Conservation (phyloP, 2,329 filamentous ascomycete species). For the Tolypocladium tundrense region DNA sequence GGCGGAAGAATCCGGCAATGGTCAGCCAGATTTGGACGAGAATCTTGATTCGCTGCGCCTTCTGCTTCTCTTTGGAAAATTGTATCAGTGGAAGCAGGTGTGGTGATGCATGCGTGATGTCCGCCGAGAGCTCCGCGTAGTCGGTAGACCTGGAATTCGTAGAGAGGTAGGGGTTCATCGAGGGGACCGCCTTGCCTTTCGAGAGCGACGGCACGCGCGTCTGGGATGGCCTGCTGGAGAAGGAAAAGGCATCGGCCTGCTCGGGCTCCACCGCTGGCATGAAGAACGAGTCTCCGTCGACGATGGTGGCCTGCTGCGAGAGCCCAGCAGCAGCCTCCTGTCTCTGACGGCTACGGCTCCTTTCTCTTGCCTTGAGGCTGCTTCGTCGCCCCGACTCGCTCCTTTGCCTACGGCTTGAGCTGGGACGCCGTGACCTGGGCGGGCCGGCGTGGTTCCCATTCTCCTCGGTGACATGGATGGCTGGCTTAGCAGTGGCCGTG, state of each 20-base stretch:
- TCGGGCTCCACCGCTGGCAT: slow-evolving; percentile 33
- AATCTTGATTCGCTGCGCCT: slow-evolving; percentile 37
- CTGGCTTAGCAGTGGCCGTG: slow-evolving; percentile 42
- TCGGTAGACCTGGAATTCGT: slow-evolving; percentile 28
- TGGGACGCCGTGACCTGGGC: slow-evolving; percentile 23
- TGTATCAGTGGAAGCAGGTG: slow-evolving; percentile 40
- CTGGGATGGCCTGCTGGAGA: slow-evolving; percentile 27
- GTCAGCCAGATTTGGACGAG: slow-evolving; percentile 82
- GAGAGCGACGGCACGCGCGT: slow-evolving; percentile 30
- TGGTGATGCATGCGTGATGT: slow-evolving; percentile 32
- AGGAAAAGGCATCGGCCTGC: slow-evolving; percentile 33
- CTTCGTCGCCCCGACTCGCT: slow-evolving; percentile 38
- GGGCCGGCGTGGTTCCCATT: slow-evolving; percentile 25
- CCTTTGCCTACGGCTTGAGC: slow-evolving; percentile 24
- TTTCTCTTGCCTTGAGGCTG: slow-evolving; percentile 43
- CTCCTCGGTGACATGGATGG: slow-evolving; percentile 69
- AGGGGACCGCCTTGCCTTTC: slow-evolving; percentile 30
- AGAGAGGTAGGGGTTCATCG: slow-evolving; percentile 35
- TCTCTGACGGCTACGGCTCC: slow-evolving; percentile 37
- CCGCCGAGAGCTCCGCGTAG: slow-evolving; percentile 26
- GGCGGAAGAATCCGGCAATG: slow-evolving; percentile 78
- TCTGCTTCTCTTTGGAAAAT: slow-evolving; percentile 44
- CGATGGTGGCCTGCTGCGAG: slow-evolving; percentile 27
- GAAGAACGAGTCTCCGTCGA: slow-evolving; percentile 42
- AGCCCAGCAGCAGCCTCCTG: slow-evolving; percentile 28